These are phyloP conservation scores for Clitopilus hobsonii DNA, from an alignment of 768 basidiomycete genomes.

Conservation along the genomic window DNA sequence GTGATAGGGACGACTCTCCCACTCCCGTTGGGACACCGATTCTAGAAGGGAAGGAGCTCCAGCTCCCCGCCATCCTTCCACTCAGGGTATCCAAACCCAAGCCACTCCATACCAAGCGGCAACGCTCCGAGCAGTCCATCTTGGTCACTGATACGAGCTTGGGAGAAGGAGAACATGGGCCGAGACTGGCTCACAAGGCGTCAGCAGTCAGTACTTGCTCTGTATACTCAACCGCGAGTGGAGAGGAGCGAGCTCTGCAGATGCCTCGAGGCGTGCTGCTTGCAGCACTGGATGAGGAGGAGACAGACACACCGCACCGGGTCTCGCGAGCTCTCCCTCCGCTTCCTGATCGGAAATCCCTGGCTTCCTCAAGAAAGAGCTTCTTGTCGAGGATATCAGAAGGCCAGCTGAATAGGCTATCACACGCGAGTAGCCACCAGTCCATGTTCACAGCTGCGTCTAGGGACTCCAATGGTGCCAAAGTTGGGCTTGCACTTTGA, in stretches of 20 bases:
- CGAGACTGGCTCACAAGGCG: conserved; percentile 17
- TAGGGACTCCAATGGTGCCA: not conserved
- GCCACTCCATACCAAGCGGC: not conserved
- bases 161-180: too few species aligned
- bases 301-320: conserved; percentile 12
- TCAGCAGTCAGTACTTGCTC: conserved; percentile 24
- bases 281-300: conserved; percentile 25
- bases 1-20: not conserved
- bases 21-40: not conserved
- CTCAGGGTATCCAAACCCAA: not conserved
- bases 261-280: conserved; percentile 27
- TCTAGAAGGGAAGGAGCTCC: not conserved
- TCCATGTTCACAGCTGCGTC: not conserved
- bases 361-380: conserved; percentile 13
- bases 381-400: conserved; percentile 8
- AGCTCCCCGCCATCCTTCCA: not conserved
- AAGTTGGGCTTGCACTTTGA: not conserved
- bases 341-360: conserved; percentile 13
- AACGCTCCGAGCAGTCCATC: conserved; percentile 2
- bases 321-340: conserved; percentile 11
- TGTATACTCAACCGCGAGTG: conserved; percentile 24
- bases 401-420: not conserved
- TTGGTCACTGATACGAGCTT: not conserved
- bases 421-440: not conserved
- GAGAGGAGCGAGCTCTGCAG: conserved; percentile 21